Evolutionary conservation across 2,329 filamentous ascomycete genomes (phyloP), one percentile per base, ranked within the genome.

Genomic region (Ascochyta rabiei): DNA sequence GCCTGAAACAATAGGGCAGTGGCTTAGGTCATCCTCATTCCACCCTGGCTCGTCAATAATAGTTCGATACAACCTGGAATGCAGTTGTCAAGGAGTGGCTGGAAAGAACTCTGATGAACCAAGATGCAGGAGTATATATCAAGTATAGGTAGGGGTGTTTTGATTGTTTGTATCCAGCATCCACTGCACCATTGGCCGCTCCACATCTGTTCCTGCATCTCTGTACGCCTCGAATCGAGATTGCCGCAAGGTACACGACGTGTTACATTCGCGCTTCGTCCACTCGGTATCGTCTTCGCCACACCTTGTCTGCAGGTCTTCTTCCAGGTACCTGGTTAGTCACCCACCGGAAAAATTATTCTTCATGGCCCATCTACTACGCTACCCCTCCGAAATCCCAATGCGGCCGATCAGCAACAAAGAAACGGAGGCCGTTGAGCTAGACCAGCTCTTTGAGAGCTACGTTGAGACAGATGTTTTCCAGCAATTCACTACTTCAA

Each of bases 391-490:
- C 44, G 61, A 65, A 41, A 53, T 70, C 72, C 68, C 75, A 53
- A 77, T 79, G 68, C 78, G 77, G 72, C 63, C 79, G 61, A 72
- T 78, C 63, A 73, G 75, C 69, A 77, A 81, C 76, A 84, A 82
- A 80, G 77, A 77, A 56, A 72, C 75, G 66, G 79, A 81, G 52
- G 81, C 81, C 76, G 79, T 82, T 62, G 84, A 86, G 69, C 78
- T 84, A 56, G 82, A 83, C 74, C 82, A 83, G 71, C 79, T 87
- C 73, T 87, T 88, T 77, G 83, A 86, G 66, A 81, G 86, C 70
- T 86, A 84, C 69, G 79, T 86, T 71, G 81, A 85, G 62, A 80
- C 82, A 73, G 84, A 85, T 56, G 76, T 81, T 51, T 78, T 81
- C 62, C 78, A 68, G 28, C 63, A 78, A 49, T 72, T 77, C 57